These are phyloP conservation scores for Talaromyces atroroseus DNA, from an alignment of 2,329 filamentous ascomycete genomes.

Conservation along the genomic window DNA sequence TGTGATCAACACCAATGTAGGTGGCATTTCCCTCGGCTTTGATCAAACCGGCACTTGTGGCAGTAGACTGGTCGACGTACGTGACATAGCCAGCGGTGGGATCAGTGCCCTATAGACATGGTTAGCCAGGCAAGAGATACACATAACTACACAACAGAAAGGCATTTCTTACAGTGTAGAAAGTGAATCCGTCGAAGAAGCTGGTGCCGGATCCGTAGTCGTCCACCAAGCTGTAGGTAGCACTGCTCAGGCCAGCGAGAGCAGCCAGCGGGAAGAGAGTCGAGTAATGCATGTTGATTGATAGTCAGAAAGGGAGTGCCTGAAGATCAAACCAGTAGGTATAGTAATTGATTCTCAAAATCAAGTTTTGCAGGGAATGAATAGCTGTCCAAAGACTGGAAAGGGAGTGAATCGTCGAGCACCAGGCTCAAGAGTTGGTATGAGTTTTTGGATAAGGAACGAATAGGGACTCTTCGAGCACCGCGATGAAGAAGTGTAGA, in stretches of 20 bases:
- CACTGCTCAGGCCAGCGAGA: conserved; percentile 26
- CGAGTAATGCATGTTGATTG: conserved; percentile 25
- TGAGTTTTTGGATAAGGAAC: conserved; percentile 1
- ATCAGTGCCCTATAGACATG: conserved; percentile 44
- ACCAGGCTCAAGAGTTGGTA: conserved; percentile 9
- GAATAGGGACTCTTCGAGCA: conserved; percentile 2
- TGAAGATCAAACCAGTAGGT: conserved; percentile 1
- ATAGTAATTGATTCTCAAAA: neutral
- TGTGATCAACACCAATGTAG: conserved; percentile 65
- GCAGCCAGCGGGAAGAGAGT: conserved; percentile 26
- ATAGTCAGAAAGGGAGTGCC: conserved; percentile 1
- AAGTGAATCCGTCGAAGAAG: conserved; percentile 51
- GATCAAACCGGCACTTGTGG: conserved; percentile 55
- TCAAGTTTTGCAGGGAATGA: neutral
- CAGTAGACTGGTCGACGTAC: conserved; percentile 58
- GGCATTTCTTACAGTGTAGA: conserved; percentile 41
- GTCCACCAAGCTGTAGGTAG: conserved; percentile 41
- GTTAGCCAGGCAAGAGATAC: neutral
- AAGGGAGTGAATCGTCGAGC: conserved; percentile 12
- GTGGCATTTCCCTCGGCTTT: conserved; percentile 49
- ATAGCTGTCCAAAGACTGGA: neutral
- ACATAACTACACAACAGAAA: neutral
- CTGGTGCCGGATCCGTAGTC: conserved; percentile 40
- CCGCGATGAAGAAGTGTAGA: neutral
- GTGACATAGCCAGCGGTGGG: conserved; percentile 71